Evolutionary conservation across 208 protist genomes (phyloP), one percentile per base, ranked within the genome.

Genomic region (Balamuthia mandrillaris): DNA sequence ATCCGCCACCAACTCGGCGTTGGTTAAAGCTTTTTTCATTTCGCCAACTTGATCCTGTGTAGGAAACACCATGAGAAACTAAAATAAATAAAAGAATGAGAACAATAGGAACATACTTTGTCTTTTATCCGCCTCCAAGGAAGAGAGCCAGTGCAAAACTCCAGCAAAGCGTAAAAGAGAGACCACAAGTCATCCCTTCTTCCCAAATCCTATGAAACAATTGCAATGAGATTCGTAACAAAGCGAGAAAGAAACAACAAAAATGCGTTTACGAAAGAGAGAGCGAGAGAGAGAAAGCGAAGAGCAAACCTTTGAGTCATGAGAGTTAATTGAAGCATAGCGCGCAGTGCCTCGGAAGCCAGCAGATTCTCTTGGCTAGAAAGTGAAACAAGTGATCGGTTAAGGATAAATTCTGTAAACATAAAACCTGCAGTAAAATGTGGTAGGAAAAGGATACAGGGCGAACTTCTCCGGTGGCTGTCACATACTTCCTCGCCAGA

Each of bases 161-260:
- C 97, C 21, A 98, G 94, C 31, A 98, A 90, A 86, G 98, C 95
- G 88, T 98, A 99, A 42, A 99, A 95, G 42, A 99, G 85, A 29
- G 95, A 98, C 97, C 97, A 99, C 52, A 99, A 72, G 88, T 99
- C 97, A 87, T 99, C 97, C 14, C 97, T 91, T 74, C 96, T 92
- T 31, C 96, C 93, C 10, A 99, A 92, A 68, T 99, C n/a, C n/a
- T n/a, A n/a, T n/a, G n/a, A n/a, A n/a, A n/a, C n/a, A n/a, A n/a
- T n/a, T n/a, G n/a, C n/a, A n/a, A n/a, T n/a, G n/a, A n/a, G n/a
- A n/a, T n/a, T n/a, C n/a, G n/a, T n/a, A n/a, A n/a, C n/a, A n/a
- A n/a, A n/a, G n/a, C n/a, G n/a, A n/a, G n/a, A n/a, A n/a, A n/a
- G n/a, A n/a, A n/a, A n/a, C n/a, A n/a, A n/a, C n/a, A n/a, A n/a